Percentiles rank a stretch among this genome's conserved stretches.
Conservation (phyloP, 805 yeast genomes). For the Zygosaccharomyces bailii region DNA sequence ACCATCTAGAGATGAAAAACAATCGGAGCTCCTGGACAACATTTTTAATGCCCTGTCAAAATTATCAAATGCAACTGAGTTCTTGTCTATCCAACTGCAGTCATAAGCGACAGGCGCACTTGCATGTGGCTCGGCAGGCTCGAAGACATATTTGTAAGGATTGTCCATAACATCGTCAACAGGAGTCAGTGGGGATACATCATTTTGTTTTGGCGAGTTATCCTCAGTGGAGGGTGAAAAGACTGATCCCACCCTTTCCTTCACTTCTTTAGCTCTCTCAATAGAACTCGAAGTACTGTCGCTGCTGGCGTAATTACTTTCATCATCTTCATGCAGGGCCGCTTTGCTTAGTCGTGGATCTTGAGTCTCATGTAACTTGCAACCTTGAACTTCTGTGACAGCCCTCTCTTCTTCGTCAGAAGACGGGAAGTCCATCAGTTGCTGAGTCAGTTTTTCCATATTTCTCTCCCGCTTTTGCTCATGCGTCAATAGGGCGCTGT, state of each 20-base stretch:
- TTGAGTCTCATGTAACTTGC: background rate
- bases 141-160: constrained; percentile 28
- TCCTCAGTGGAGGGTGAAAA: constrained; percentile 12
- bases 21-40: constrained; percentile 7
- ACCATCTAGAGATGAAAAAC: constrained; percentile 1
- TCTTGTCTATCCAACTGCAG: constrained; percentile 10
- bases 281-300: constrained; percentile 19
- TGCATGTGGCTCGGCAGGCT: constrained; percentile 9
- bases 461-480: constrained; percentile 18
- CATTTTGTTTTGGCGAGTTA: constrained; percentile 8
- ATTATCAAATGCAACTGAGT: constrained; percentile 11
- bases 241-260: constrained; percentile 15
- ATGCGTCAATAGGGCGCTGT: constrained; percentile 9
- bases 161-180: constrained; percentile 16
- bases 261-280: constrained; percentile 17
- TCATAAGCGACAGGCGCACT: constrained; percentile 11
- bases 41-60: constrained; percentile 10
- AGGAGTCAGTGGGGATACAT: constrained; percentile 23
- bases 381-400: background rate
- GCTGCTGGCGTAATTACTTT: background rate
- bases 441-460: constrained; percentile 14
- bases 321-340: background rate
- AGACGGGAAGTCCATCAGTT: constrained; percentile 13
- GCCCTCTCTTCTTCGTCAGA: background rate
- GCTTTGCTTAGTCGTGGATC: background rate